Evolutionary conservation across 257 asterid genomes (phyloP).

Genomic region (Plantago elongata): DNA sequence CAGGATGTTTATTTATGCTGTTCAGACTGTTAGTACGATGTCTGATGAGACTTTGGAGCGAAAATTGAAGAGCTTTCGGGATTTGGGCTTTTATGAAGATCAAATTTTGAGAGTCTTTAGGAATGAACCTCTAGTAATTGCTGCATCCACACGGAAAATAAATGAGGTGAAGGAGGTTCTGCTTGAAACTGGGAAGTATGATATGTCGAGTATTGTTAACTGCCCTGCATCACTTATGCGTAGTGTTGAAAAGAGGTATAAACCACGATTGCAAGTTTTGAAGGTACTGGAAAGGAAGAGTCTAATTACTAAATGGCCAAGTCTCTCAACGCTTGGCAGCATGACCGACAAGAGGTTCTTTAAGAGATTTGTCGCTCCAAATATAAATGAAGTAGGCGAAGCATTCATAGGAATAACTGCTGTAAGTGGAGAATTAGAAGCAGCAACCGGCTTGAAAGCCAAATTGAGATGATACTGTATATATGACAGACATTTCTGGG

Average conservation of each 20-base stretch:
- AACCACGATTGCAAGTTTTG: conserved; percentile 19
- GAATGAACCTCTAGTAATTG: conserved; percentile 12
- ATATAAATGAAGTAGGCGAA: too few species aligned
- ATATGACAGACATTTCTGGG: too few species aligned
- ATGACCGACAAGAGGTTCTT: too few species aligned
- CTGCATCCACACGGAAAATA: conserved; percentile 18
- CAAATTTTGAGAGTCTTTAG: conserved; percentile 18
- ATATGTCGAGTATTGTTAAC: conserved; percentile 12
- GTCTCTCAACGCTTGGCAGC: too few species aligned
- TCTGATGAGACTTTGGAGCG: conserved; percentile 15
- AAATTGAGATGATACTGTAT: too few species aligned
- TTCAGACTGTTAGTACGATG: conserved; percentile 20
- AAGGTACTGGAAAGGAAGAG: conserved; percentile 18
- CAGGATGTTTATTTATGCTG: conserved; percentile 18
- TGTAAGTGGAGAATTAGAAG: too few species aligned
- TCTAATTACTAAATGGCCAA: conserved; percentile 17
- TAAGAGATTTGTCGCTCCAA: too few species aligned
- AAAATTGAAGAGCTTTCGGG: conserved; percentile 13
- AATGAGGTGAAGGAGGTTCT: conserved; percentile 19
- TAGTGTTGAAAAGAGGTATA: conserved; percentile 21
- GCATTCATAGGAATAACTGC: too few species aligned
- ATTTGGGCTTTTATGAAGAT: conserved; percentile 18
- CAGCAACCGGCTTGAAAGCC: too few species aligned
- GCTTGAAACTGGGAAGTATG: conserved; percentile 17
- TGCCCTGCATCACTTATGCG: conserved; percentile 5